A percentile compares a stretch with the other conserved stretches of the same genome.
phyloP scores from a whole-genome alignment of 768 basidiomycete species.

The Lentinula guzmanii region DNA sequence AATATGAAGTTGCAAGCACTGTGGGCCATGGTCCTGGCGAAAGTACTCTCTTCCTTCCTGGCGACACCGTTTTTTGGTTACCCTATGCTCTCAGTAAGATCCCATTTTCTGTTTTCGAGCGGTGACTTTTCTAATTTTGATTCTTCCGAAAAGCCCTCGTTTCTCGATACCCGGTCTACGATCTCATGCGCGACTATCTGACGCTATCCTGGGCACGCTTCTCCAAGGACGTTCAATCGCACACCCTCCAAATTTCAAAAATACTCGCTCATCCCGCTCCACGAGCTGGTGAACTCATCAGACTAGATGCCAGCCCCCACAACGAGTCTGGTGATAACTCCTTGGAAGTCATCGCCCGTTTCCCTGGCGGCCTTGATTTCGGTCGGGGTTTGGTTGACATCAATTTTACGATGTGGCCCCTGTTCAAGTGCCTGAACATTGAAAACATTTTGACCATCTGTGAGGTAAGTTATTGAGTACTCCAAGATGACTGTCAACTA shows the following conservation, averaged over 20 bases:
- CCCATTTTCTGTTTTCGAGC: constrained; percentile 4
- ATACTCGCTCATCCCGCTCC: constrained; percentile 85
- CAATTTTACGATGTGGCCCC: constrained; percentile 95
- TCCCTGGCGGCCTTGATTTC: constrained; percentile 92
- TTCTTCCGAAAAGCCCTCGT: constrained; percentile 56
- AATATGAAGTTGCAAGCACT: constrained; percentile 77
- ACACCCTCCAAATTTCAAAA: constrained; percentile 85
- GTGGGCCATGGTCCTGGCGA: constrained; percentile 80
- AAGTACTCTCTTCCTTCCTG: constrained; percentile 83
- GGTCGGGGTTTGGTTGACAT: constrained; percentile 87
- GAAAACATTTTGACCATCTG: constrained; percentile 72
- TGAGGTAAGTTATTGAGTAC: constrained; percentile 48
- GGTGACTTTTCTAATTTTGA: constrained; percentile 1
- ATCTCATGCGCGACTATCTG: constrained; percentile 91
- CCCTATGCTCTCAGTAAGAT: constrained; percentile 85
- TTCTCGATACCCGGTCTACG: constrained; percentile 90
- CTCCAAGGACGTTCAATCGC: constrained; percentile 90
- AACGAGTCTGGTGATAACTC: constrained; percentile 44
- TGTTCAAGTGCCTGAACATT: neutral
- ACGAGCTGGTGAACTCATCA: constrained; percentile 80
- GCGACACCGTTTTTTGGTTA: constrained; percentile 91
- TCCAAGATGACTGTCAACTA: neutral
- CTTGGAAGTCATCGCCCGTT: constrained; percentile 82
- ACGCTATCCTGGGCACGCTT: constrained; percentile 95
- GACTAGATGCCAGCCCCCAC: constrained; percentile 75